Conservation (phyloP, 2,329 filamentous ascomycete species). For the Knoxdaviesia capensis region DNA sequence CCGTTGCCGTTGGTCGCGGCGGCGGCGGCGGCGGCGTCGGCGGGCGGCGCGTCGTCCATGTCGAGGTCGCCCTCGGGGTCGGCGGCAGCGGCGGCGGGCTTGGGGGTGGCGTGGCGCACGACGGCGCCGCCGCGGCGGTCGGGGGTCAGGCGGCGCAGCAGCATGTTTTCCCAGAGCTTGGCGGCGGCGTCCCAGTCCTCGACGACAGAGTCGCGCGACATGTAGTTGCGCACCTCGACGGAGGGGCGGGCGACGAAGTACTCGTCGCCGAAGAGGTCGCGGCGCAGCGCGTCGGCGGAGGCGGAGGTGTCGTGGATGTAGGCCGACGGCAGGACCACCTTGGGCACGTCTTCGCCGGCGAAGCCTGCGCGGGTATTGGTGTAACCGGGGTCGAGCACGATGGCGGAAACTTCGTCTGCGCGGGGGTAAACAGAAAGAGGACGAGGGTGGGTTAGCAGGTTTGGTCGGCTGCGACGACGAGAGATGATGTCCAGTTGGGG, state of each 20-base stretch:
- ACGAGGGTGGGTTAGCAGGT: slow-evolving; percentile 2
- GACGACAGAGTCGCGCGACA: slow-evolving; percentile 72
- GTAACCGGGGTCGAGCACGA: slow-evolving; percentile 90
- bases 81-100: slow-evolving; percentile 14
- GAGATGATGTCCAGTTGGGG: too few species aligned
- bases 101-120: slow-evolving; percentile 6
- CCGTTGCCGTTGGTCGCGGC: slow-evolving; percentile 7
- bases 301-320: slow-evolving; percentile 44
- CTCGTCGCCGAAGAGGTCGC: slow-evolving; percentile 73
- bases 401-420: slow-evolving; percentile 86
- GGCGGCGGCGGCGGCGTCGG: slow-evolving; percentile 1
- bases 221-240: slow-evolving; percentile 80
- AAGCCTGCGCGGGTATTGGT: slow-evolving; percentile 84
- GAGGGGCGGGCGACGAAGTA: slow-evolving; percentile 56
- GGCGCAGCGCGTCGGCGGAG: slow-evolving; percentile 25
- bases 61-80: slow-evolving; percentile 40
- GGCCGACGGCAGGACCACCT: slow-evolving; percentile 77
- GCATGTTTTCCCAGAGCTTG: slow-evolving; percentile 80
- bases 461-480: too few species aligned
- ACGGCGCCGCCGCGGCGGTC: slow-evolving; percentile 37
- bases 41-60: slow-evolving; percentile 23
- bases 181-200: slow-evolving; percentile 91
- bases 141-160: slow-evolving; percentile 73
- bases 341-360: slow-evolving; percentile 91
- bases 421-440: neutral